Evolutionary conservation across 2,329 filamentous ascomycete species (phyloP), one percentile per base, ranked within the genome.

Genomic region (Pyricularia sp.): DNA sequence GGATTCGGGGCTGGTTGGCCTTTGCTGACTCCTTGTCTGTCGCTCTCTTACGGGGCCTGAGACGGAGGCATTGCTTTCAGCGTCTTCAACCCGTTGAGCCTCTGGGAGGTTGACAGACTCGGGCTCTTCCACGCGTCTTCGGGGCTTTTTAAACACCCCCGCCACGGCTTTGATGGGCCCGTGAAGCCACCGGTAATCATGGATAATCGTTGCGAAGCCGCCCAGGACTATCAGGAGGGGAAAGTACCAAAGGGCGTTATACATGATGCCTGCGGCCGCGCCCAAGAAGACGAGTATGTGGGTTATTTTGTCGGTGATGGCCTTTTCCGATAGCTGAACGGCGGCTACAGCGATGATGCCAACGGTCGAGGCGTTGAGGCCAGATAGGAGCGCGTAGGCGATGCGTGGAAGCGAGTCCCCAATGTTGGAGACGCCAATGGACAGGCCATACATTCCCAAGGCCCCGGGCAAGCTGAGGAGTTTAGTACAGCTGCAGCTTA

Each of bases 211-310:
- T 0, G 74, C 72, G 1, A 79, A 12, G 0, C 87, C 88, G 0
- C 81, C 83, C 1, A 78, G 68, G 0, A 82, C 69, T 74, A 91
- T 86, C 4, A 91, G 71, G 0, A 84, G 70, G 0, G 89, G 89
- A 60, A 90, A 91, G 68, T 89, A 92, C 89, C 89, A 92, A 0
- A 91, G 74, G 0, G 87, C 83, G 62, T 85, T 90, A 69, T 91
- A 91, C 62, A 88, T 78, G 68, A 91, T 75, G 0, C 88, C 89
- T 0, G 86, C 87, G 9, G 81, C 79, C 0, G 78, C 88, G 3
- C 82, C 82, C 7, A 87, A 70, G 13, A 90, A 86, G 0, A 91
- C 84, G 1, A 91, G 69, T 0, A 87, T 75, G 1, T 88, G 77
- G 0, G 88, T 86, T 3, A 88, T 62, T 24, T 78, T 78, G 70